phyloP scores from a whole-genome alignment of 805 yeast species.

The Candida ipomoeae region DNA sequence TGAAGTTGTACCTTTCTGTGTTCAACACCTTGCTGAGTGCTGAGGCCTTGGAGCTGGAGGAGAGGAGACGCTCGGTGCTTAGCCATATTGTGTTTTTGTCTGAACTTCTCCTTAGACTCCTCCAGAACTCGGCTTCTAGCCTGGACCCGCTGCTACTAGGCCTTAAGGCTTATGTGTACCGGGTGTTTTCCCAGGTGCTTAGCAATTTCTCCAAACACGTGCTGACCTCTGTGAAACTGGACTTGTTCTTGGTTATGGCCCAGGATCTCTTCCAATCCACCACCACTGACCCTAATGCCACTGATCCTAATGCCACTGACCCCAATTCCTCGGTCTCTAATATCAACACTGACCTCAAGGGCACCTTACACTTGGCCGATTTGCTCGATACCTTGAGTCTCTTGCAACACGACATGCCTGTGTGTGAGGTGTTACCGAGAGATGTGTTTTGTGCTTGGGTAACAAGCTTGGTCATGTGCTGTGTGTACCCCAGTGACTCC shows the following conservation, averaged over 20 bases:
- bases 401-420: slow-evolving; percentile 23
- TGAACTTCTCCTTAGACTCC: slow-evolving; percentile 6
- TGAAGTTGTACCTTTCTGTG: slow-evolving; percentile 51
- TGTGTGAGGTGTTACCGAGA: slow-evolving; percentile 17
- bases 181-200: slow-evolving; percentile 21
- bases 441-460: slow-evolving; percentile 13
- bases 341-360: too few relatives aligned
- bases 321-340: neutral
- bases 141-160: slow-evolving; percentile 16
- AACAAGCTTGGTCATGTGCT: slow-evolving; percentile 31
- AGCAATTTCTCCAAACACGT: slow-evolving; percentile 28
- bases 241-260: slow-evolving; percentile 15
- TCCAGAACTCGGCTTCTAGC: neutral
- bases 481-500: slow-evolving; percentile 40
- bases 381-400: slow-evolving; percentile 30
- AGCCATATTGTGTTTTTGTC: slow-evolving; percentile 19
- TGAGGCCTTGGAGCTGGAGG: slow-evolving; percentile 37
- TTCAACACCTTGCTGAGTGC: slow-evolving; percentile 50
- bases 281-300: too few relatives aligned
- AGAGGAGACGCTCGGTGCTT: slow-evolving; percentile 34
- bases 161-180: slow-evolving; percentile 27
- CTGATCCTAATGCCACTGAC: neutral
- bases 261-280: slow-evolving; percentile 23
- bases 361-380: slow-evolving; percentile 20
- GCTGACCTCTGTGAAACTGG: slow-evolving; percentile 14